Conservation (phyloP, 768 basidiomycete species). For the Cyclocybe aegerita region DNA sequence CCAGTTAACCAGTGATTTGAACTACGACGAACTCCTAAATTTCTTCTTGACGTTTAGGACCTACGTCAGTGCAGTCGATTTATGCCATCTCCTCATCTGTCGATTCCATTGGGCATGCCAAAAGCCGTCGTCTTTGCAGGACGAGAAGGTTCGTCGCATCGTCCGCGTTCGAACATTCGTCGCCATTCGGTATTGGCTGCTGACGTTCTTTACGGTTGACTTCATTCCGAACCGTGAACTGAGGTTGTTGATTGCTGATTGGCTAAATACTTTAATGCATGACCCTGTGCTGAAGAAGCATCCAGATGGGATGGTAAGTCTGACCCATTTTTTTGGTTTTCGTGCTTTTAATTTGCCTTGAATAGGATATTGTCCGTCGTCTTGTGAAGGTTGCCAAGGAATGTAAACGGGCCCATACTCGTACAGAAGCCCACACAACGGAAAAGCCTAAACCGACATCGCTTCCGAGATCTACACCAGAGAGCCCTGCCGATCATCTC, state of each 20-base stretch:
- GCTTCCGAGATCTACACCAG: conserved; percentile 29
- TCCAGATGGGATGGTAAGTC: conserved; percentile 69
- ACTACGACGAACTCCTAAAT: conserved; percentile 83
- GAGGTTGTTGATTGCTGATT: conserved; percentile 67
- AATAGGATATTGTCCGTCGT: conserved; percentile 75
- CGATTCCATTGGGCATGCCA: conserved; percentile 89
- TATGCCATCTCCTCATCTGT: conserved; percentile 79
- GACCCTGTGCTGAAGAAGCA: conserved; percentile 71
- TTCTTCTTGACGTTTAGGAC: conserved; percentile 93
- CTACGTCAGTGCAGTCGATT: conserved; percentile 76
- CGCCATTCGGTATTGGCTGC: conserved; percentile 86
- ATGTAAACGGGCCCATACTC: conserved; percentile 68
- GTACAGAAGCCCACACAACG: conserved; percentile 20
- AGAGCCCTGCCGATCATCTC: conserved; percentile 39
- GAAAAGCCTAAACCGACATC: conserved; percentile 31
- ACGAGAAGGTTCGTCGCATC: conserved; percentile 71
- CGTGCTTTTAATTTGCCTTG: background rate
- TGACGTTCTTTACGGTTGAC: conserved; percentile 89
- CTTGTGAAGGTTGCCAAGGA: conserved; percentile 83
- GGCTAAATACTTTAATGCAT: conserved; percentile 75
- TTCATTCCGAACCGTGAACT: conserved; percentile 82
- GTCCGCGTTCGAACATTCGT: conserved; percentile 89
- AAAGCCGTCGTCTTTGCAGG: conserved; percentile 45
- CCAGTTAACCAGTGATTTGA: conserved; percentile 82
- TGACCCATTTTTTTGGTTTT: conserved; percentile 11